Percentiles rank a stretch among this genome's conserved stretches.
Evolutionary conservation across 1,139 yeast species (phyloP).

Genomic region (Suhomyces bribrorum): DNA sequence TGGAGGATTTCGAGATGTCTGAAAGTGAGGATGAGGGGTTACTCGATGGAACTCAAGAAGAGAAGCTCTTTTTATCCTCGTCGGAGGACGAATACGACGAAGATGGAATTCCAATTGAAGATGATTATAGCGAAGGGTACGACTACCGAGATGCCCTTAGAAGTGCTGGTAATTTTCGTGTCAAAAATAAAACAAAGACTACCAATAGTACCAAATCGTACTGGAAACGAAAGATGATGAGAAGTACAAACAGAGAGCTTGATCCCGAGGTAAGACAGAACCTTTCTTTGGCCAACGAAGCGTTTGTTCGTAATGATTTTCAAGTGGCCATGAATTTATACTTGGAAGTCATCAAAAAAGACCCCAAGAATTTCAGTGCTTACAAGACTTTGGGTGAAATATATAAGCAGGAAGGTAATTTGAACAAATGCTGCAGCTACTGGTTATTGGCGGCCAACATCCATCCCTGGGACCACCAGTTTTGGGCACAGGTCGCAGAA

Average conservation of each 20-base stretch:
- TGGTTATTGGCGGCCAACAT: slow-evolving; percentile 86
- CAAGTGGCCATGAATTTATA: slow-evolving; percentile 67
- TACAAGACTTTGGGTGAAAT: slow-evolving; percentile 86
- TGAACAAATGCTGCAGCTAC: slow-evolving; percentile 73
- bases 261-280: slow-evolving; percentile 72
- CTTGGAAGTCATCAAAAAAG: slow-evolving; percentile 73
- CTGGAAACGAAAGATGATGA: slow-evolving; percentile 36
- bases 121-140: slow-evolving; percentile 46
- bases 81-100: slow-evolving; percentile 28
- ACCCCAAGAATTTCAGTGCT: slow-evolving; percentile 78
- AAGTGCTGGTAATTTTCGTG: slow-evolving; percentile 60
- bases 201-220: slow-evolving; percentile 31
- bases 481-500: slow-evolving; percentile 85
- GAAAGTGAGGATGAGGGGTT: slow-evolving; percentile 14
- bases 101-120: slow-evolving; percentile 27
- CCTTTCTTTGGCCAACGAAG: slow-evolving; percentile 75
- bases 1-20: slow-evolving; percentile 16
- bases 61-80: slow-evolving; percentile 17
- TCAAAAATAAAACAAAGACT: slow-evolving; percentile 41
- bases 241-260: slow-evolving; percentile 45
- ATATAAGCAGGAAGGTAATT: slow-evolving; percentile 64
- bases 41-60: slow-evolving; percentile 16
- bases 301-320: slow-evolving; percentile 67
- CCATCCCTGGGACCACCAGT: slow-evolving; percentile 72
- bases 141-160: slow-evolving; percentile 62